phyloP scores from a whole-genome alignment of 495 filamentous ascomycete species.

The Penicillium macrosclerotiorum region DNA sequence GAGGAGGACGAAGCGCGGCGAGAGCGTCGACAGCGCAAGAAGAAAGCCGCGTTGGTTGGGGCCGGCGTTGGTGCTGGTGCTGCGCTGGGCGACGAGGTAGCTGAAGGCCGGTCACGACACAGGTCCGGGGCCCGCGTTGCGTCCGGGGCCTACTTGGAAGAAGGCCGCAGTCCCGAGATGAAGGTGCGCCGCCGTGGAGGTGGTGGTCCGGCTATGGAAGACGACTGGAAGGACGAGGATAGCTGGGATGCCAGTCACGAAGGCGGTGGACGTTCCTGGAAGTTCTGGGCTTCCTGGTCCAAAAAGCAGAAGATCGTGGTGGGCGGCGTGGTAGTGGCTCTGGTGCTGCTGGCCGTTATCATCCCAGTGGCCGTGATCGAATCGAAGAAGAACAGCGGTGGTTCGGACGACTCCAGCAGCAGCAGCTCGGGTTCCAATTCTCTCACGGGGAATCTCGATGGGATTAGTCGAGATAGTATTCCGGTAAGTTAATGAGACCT shows the following conservation, averaged over 20 bases:
- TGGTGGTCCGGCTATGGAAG: conserved; percentile 31
- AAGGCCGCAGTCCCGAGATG: conserved; percentile 49
- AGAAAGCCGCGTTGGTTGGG: conserved; percentile 29
- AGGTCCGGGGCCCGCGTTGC: conserved; percentile 58
- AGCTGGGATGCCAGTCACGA: conserved; percentile 34
- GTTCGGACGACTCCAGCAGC: conserved; percentile 20
- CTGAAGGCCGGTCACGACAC: conserved; percentile 30
- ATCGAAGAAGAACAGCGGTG: conserved; percentile 58
- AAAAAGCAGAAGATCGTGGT: conserved; percentile 39
- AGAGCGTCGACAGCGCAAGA: conserved; percentile 36
- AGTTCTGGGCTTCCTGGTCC: conserved; percentile 31
- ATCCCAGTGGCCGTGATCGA: conserved; percentile 72
- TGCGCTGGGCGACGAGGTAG: conserved; percentile 23
- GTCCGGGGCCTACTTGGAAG: conserved; percentile 67
- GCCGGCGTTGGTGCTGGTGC: conserved; percentile 19
- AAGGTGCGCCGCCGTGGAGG: conserved; percentile 40
- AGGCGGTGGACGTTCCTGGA: conserved; percentile 28
- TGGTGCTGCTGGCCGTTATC: conserved; percentile 67
- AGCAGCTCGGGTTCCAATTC: conserved; percentile 41
- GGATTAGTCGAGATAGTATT: conserved; percentile 59
- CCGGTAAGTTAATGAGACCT: conserved; percentile 44
- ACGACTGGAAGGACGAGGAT: conserved; percentile 28
- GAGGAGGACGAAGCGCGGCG: conserved; percentile 33
- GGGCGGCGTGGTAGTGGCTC: conserved; percentile 34
- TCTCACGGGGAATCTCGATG: conserved; percentile 58